These are phyloP conservation scores for Schwanniomyces polymorphus DNA, from an alignment of 805 yeast species.

Conservation along the genomic window DNA sequence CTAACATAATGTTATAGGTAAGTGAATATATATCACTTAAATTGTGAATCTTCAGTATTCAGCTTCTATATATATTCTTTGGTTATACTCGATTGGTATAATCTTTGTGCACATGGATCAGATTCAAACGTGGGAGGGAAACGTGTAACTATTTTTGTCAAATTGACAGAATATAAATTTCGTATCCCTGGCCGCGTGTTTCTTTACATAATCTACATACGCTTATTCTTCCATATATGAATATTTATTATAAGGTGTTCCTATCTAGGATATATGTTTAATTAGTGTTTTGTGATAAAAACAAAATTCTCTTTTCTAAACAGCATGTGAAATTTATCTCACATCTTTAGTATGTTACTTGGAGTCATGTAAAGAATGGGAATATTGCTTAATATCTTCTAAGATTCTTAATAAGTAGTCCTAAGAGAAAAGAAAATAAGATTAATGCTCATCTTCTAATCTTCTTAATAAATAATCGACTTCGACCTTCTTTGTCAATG, in stretches of 20 bases:
- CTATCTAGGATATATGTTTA: not conserved
- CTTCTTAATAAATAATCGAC: constrained; percentile 86
- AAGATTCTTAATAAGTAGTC: too few species aligned
- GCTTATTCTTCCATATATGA: not conserved
- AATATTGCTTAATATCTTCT: too few species aligned
- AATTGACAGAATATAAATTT: not conserved
- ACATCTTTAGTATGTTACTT: too few species aligned
- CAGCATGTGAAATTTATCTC: too few species aligned
- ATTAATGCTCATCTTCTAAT: constrained; percentile 55
- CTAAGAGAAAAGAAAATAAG: not conserved
- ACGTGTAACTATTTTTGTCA: not conserved
- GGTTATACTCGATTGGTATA: not conserved
- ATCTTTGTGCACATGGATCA: not conserved
- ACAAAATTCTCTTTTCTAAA: too few species aligned
- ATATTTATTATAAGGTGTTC: not conserved
- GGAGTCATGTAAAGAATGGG: too few species aligned
- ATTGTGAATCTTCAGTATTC: not conserved
- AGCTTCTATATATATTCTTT: not conserved
- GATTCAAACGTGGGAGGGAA: not conserved
- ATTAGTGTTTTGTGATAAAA: not conserved
- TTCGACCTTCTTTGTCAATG: constrained; percentile 93
- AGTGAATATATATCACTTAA: too few species aligned
- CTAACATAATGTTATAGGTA: not conserved
- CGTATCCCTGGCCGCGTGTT: not conserved
- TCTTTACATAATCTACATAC: not conserved